Percentiles rank a stretch among this genome's conserved stretches.
Conservation (phyloP, 2,329 filamentous ascomycete species). For the Apiospora malaysiana region DNA sequence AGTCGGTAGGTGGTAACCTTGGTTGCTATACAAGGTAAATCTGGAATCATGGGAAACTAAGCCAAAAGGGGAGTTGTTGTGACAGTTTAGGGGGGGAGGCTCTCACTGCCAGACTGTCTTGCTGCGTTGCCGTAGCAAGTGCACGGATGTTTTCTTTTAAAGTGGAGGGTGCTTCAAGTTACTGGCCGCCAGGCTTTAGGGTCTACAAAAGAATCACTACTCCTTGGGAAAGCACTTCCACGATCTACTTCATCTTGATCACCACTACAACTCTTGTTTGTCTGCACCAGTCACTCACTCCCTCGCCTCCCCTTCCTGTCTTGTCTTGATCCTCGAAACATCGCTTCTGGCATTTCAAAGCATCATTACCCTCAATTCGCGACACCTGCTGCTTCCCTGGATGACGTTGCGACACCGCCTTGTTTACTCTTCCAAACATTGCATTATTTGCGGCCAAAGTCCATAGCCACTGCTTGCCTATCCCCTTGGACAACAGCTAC, state of each 20-base stretch:
- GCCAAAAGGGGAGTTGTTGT: not conserved
- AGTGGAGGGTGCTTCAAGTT: not conserved
- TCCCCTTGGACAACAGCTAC: not conserved
- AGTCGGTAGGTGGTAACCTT: too few species aligned
- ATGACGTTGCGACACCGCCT: conserved; percentile 19
- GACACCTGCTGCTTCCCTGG: conserved; percentile 12
- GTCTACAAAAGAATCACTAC: conserved; percentile 19
- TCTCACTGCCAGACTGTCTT: not conserved
- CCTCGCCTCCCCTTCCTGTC: not conserved
- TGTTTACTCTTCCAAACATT: conserved; percentile 20
- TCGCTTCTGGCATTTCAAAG: not conserved
- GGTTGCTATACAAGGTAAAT: not conserved
- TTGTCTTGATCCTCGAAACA: not conserved
- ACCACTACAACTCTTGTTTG: conserved; percentile 13
- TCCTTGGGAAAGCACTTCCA: conserved; percentile 19
- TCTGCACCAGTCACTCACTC: not conserved
- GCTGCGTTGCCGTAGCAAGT: not conserved
- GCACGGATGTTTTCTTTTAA: conserved; percentile 4
- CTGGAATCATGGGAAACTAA: not conserved
- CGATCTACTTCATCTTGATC: conserved; percentile 9
- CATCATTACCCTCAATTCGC: not conserved
- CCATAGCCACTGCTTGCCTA: not conserved
- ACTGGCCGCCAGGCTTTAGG: too few species aligned
- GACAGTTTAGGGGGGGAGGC: not conserved
- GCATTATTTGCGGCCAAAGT: not conserved